Percentiles rank a stretch among this genome's conserved stretches.
Conservation (phyloP, 1,284 basidiomycete genomes). For the Termitomyces sp. region DNA sequence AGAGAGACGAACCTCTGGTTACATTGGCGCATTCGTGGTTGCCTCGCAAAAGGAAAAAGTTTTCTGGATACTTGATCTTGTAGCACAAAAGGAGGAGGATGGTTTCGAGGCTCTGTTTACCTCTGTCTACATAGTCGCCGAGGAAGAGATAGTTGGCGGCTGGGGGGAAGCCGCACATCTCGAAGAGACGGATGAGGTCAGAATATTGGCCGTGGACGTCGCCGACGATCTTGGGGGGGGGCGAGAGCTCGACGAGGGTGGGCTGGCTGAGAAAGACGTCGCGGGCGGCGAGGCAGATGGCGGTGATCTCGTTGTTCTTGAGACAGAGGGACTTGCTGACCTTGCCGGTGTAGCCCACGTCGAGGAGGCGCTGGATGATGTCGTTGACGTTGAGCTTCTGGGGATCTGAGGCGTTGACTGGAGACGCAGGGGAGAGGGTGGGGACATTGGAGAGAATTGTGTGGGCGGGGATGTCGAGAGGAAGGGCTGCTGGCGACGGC, state of each 20-base stretch:
- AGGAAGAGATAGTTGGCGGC: slow-evolving; percentile 97
- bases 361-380: slow-evolving; percentile 95
- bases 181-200: slow-evolving; percentile 96
- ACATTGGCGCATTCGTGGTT: slow-evolving; percentile 99
- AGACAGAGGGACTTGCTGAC: slow-evolving; percentile 94
- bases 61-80: slow-evolving; percentile 99
- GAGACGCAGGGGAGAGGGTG: slow-evolving; percentile 43
- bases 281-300: slow-evolving; percentile 94
- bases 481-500: slow-evolving; percentile 37
- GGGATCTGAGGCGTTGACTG: slow-evolving; percentile 44
- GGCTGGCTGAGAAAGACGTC: slow-evolving; percentile 97
- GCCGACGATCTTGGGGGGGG: slow-evolving; percentile 98
- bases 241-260: slow-evolving; percentile 95
- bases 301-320: slow-evolving; percentile 95
- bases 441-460: slow-evolving; percentile 67
- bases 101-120: slow-evolving; percentile 98
- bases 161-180: slow-evolving; percentile 99
- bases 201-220: slow-evolving; percentile 99
- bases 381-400: slow-evolving; percentile 91
- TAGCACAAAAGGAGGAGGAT: slow-evolving; percentile 96
- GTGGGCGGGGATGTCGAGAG: slow-evolving; percentile 74
- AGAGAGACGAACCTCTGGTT: slow-evolving; percentile 70
- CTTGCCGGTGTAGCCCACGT: slow-evolving; percentile 98
- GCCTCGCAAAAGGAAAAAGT: slow-evolving; percentile 96
- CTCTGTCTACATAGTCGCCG: slow-evolving; percentile 98